phyloP scores from a whole-genome alignment of 108 stramenopile species.

The Aurantiochytrium sp. region DNA sequence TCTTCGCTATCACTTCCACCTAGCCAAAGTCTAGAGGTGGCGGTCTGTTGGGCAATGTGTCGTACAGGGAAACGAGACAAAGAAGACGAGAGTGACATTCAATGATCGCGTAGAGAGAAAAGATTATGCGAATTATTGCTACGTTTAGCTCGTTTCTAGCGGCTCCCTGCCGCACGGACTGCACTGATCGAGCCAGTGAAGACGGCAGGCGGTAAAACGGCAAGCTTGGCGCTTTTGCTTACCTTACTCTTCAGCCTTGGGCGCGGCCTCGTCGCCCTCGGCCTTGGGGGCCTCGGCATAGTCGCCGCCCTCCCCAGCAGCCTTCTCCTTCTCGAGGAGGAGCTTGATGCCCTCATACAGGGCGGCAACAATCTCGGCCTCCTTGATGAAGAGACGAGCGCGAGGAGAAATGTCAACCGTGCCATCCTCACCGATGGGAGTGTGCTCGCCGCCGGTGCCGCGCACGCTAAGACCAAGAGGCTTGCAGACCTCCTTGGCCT shows the following conservation, averaged over 20 bases:
- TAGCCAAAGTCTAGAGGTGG: no score
- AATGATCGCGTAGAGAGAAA: no score
- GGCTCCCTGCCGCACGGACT: no score
- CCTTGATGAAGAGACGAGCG: conserved; percentile 52
- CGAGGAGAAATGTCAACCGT: conserved; percentile 60
- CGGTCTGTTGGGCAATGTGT: no score
- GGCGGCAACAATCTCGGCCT: conserved; percentile 47
- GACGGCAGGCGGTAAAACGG: no score
- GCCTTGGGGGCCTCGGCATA: neutral
- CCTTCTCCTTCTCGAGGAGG: conserved; percentile 44
- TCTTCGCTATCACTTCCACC: no score
- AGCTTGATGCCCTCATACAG: conserved; percentile 49
- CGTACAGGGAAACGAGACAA: no score
- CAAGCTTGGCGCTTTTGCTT: no score
- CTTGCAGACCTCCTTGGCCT: conserved; percentile 57
- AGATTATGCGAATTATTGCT: no score
- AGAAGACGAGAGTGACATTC: no score
- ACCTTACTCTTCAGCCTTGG: neutral
- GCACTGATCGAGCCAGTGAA: no score
- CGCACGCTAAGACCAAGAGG: conserved; percentile 57
- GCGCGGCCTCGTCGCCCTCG: neutral
- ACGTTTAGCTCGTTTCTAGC: no score
- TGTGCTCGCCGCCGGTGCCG: conserved; percentile 62
- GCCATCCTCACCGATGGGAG: conserved; percentile 57
- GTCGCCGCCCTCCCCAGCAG: neutral